A percentile compares a stretch with the other conserved stretches of the same genome.
phyloP scores from a whole-genome alignment of 768 basidiomycete species.

The Tylopilus sp. region DNA sequence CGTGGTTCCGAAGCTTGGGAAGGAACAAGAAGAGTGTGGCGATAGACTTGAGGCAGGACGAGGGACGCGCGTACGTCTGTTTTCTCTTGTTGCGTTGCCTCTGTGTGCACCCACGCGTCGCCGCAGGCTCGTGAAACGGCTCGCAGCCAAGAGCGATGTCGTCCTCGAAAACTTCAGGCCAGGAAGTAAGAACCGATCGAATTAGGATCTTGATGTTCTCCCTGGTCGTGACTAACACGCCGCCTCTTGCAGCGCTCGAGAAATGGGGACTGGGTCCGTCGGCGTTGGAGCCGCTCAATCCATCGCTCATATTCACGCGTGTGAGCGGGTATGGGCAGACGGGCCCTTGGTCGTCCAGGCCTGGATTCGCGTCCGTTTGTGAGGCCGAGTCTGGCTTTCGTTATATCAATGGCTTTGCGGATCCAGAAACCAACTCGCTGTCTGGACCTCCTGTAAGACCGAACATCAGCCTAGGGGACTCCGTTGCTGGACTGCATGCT shows the following conservation, averaged over 20 bases:
- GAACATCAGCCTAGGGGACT: constrained; percentile 71
- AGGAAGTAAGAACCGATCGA: constrained; percentile 47
- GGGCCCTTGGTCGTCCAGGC: constrained; percentile 67
- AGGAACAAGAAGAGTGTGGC: constrained; percentile 74
- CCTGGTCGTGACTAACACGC: not conserved
- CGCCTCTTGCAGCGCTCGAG: constrained; percentile 50
- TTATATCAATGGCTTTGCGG: constrained; percentile 65
- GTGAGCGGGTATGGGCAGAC: constrained; percentile 76
- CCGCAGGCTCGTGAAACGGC: constrained; percentile 53
- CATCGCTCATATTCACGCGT: constrained; percentile 87
- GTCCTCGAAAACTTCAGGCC: constrained; percentile 73
- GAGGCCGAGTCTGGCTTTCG: constrained; percentile 75
- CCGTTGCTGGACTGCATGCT: constrained; percentile 67
- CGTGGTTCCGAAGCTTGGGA: constrained; percentile 70
- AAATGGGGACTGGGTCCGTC: constrained; percentile 64
- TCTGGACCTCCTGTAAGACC: constrained; percentile 64
- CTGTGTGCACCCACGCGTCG: not conserved
- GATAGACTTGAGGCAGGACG: constrained; percentile 56
- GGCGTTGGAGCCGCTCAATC: constrained; percentile 67
- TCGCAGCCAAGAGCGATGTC: constrained; percentile 64
- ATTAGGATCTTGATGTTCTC: not conserved
- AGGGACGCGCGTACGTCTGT: constrained; percentile 46
- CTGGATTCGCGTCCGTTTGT: constrained; percentile 72
- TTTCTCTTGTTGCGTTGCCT: too few species aligned
- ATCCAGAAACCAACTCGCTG: constrained; percentile 48